phyloP scores from a whole-genome alignment of 2,329 filamentous ascomycete genomes.

The Neobulgaria alba region DNA sequence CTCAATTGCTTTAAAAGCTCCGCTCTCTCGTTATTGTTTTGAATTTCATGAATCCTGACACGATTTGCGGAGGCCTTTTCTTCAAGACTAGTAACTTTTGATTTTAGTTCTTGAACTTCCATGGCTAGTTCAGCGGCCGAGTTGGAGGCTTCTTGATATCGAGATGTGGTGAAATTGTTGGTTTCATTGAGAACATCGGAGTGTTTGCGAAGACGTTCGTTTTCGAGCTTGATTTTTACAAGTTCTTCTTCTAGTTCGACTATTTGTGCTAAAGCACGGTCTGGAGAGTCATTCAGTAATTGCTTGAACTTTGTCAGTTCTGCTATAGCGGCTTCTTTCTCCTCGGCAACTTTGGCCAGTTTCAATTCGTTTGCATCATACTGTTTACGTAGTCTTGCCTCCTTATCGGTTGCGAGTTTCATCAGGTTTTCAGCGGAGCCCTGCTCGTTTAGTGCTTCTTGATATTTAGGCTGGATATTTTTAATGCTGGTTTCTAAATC shows the following conservation, averaged over 20 bases:
- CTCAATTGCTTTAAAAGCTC: conserved; percentile 26
- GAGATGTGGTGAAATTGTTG: conserved; percentile 21
- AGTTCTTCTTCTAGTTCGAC: conserved; percentile 34
- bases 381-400: conserved; percentile 13
- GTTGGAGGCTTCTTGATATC: conserved; percentile 25
- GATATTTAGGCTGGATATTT: conserved; percentile 38
- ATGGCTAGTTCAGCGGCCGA: conserved; percentile 12
- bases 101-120: conserved; percentile 15
- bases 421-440: conserved; percentile 38
- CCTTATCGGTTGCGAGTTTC: conserved; percentile 15
- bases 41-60: conserved; percentile 24
- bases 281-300: conserved; percentile 23
- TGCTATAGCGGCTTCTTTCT: conserved; percentile 12
- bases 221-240: conserved; percentile 11
- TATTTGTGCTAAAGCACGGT: conserved; percentile 34
- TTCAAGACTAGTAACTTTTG: conserved; percentile 11
- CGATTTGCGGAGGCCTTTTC: conserved; percentile 19
- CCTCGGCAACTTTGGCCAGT: conserved; percentile 19
- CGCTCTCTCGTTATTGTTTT: conserved; percentile 12
- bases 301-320: conserved; percentile 23
- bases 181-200: conserved; percentile 16
- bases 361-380: conserved; percentile 7
- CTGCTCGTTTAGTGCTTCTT: conserved; percentile 44
- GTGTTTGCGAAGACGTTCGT: conserved; percentile 17
- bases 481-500: conserved; percentile 38